phyloP scores from a whole-genome alignment of 1,284 basidiomycete species.

The Malassezia obtusa region DNA sequence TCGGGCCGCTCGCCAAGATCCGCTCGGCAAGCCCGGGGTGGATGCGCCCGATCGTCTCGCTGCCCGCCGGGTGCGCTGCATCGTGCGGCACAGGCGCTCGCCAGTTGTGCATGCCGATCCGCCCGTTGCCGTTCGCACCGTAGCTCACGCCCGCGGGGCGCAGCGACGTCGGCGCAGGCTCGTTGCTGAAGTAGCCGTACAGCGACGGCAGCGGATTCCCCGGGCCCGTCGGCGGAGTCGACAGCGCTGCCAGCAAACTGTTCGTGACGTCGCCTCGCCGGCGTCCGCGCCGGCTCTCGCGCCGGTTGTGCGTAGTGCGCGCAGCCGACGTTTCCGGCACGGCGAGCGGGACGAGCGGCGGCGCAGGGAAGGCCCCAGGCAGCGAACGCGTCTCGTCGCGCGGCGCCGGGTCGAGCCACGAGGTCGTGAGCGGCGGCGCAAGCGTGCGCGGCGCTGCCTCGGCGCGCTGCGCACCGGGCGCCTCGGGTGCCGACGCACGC shows the following conservation, averaged over 20 bases:
- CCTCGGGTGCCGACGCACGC: no score
- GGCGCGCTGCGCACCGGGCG: neutral
- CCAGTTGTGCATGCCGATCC: neutral
- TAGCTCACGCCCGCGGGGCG: conserved; percentile 8
- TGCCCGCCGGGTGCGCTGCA: neutral
- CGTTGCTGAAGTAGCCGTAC: conserved; percentile 13
- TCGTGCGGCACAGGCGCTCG: neutral
- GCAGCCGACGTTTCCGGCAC: neutral
- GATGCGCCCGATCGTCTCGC: conserved; percentile 2
- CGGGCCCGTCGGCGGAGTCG: neutral
- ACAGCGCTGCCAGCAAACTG: conserved; percentile 11
- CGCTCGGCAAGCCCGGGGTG: conserved; percentile 8
- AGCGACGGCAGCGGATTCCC: conserved; percentile 11
- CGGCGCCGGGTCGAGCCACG: neutral
- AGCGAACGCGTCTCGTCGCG: neutral
- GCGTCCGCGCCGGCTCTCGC: neutral
- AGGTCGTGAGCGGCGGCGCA: neutral
- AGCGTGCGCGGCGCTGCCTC: neutral
- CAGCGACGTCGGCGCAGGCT: conserved; percentile 13
- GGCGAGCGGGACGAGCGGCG: neutral
- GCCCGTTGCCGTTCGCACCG: neutral
- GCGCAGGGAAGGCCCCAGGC: neutral
- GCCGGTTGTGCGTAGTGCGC: neutral
- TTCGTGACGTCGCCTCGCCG: neutral
- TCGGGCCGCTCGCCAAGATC: conserved; percentile 11